Evolutionary conservation across 257 asterid genomes (phyloP).

Genomic region (Jasminum sambac): DNA sequence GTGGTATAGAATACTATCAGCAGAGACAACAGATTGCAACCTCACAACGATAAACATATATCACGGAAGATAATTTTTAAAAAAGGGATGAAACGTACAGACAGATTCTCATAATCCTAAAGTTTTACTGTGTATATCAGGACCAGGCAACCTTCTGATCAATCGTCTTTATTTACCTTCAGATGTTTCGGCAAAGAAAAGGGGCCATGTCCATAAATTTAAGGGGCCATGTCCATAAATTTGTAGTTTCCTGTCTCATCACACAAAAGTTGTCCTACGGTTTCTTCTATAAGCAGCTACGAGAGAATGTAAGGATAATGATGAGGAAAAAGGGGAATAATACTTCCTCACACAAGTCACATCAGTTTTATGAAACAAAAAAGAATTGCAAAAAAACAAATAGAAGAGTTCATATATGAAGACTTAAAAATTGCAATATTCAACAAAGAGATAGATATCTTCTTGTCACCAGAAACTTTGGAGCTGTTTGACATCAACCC

Average conservation of each 20-base stretch:
- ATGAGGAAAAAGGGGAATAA: background rate
- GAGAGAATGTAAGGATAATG: background rate
- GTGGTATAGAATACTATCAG: background rate
- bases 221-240: background rate
- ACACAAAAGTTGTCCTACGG: background rate
- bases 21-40: background rate
- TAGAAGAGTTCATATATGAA: background rate
- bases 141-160: background rate
- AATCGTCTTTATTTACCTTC: background rate
- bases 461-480: background rate
- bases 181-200: background rate
- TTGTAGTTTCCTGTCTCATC: background rate
- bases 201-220: background rate
- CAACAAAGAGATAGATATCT: background rate
- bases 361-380: background rate
- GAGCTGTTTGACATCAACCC: background rate
- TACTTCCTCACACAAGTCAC: background rate
- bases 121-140: background rate
- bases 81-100: background rate
- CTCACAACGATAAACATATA: background rate
- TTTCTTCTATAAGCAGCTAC: background rate
- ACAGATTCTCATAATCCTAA: background rate
- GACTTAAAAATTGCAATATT: background rate
- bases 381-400: background rate
- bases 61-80: background rate